Conservation (phyloP, 176 grass and related monocot species). For the Panicum miliaceum region DNA sequence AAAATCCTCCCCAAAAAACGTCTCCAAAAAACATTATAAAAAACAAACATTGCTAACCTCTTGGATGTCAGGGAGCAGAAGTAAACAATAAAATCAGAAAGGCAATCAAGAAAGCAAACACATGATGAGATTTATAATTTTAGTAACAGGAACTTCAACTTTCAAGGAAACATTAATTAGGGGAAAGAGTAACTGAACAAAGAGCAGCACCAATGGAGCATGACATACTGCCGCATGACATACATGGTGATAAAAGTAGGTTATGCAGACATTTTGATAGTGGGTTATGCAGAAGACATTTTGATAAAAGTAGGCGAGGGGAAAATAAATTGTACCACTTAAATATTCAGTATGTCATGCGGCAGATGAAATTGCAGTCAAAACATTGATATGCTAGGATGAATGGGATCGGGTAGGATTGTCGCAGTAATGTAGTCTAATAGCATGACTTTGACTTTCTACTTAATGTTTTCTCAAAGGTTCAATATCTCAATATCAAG, state of each 20-base stretch:
- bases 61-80: not conserved
- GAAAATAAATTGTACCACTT: not conserved
- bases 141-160: slow-evolving; percentile 8
- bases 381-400: not conserved
- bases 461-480: not conserved
- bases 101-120: not conserved
- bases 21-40: not conserved
- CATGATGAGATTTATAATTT: slow-evolving; percentile 22
- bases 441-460: slow-evolving; percentile 10
- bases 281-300: not conserved
- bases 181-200: not conserved
- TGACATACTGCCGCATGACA: too few species aligned
- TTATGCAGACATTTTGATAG: too few species aligned
- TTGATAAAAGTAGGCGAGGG: not conserved
- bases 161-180: not conserved
- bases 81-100: not conserved
- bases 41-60: not conserved
- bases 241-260: too few species aligned
- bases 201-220: not conserved
- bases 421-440: not conserved
- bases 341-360: not conserved
- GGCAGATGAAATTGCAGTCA: not conserved
- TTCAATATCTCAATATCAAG: slow-evolving; percentile 12
- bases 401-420: not conserved
- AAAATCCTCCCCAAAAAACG: too few species aligned